These are phyloP conservation scores for Coccinonectria pachysandricola DNA, from an alignment of 2,329 filamentous ascomycete genomes.

Conservation along the genomic window DNA sequence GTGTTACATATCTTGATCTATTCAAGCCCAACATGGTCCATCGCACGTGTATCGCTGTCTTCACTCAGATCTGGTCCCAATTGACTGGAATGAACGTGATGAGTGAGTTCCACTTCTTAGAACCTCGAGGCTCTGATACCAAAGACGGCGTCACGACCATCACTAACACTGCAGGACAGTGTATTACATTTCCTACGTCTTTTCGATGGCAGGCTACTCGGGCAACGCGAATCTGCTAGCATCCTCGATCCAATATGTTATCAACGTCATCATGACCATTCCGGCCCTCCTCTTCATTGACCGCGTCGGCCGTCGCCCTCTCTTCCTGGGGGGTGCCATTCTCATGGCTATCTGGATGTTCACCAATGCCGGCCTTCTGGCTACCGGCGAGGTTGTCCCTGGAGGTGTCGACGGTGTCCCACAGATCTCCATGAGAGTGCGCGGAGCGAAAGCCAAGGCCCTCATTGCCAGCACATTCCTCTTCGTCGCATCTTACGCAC, in stretches of 20 bases:
- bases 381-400: conserved; percentile 30
- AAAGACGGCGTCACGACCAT: too few relatives aligned
- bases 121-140: too few relatives aligned
- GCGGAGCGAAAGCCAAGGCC: conserved; percentile 39
- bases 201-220: conserved; percentile 28
- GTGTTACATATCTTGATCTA: conserved; percentile 63
- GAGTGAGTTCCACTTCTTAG: conserved; percentile 32
- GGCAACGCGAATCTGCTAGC: conserved; percentile 42
- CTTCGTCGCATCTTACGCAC: conserved; percentile 42
- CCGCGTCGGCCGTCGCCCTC: conserved; percentile 60
- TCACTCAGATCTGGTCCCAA: conserved; percentile 47
- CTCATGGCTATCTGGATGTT: conserved; percentile 56
- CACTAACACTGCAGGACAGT: too few relatives aligned
- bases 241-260: conserved; percentile 51
- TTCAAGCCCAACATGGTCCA: conserved; percentile 57
- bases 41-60: conserved; percentile 40
- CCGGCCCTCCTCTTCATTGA: conserved; percentile 68
- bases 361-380: conserved; percentile 42
- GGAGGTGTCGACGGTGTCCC: conserved; percentile 35
- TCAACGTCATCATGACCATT: conserved; percentile 72
- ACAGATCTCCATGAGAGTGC: conserved; percentile 37
- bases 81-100: conserved; percentile 47
- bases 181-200: conserved; percentile 49
- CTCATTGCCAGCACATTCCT: conserved; percentile 59
- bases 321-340: conserved; percentile 54